Conservation (phyloP, 306 rosid genomes). For the Oemleria cerasiformis region DNA sequence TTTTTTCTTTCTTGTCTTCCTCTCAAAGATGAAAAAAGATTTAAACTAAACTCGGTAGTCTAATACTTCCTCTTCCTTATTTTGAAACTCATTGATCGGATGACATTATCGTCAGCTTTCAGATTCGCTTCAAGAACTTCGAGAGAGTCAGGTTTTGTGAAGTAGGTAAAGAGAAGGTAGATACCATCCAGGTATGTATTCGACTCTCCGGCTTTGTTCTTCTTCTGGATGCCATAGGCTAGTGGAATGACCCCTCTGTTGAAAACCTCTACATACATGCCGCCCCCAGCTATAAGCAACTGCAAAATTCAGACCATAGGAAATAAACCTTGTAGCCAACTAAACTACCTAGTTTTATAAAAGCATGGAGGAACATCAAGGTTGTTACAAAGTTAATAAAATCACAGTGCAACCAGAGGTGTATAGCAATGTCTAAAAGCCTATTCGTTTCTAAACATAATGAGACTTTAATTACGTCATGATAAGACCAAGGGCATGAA, state of each 20-base stretch:
- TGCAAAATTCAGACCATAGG: conserved; percentile 35
- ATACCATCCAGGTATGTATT: conserved; percentile 84
- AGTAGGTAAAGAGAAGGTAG: conserved; percentile 83
- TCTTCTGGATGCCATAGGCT: conserved; percentile 68
- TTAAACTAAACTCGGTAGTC: conserved; percentile 16
- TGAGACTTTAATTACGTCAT: neutral
- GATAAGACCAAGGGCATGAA: neutral
- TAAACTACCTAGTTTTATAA: conserved; percentile 7
- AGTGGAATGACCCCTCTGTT: conserved; percentile 88
- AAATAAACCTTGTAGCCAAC: conserved; percentile 13
- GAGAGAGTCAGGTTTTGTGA: conserved; percentile 71
- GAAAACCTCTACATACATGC: conserved; percentile 93
- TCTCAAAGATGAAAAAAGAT: conserved; percentile 19
- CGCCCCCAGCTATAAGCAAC: conserved; percentile 99
- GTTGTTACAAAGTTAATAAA: neutral
- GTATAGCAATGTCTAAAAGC: conserved; percentile 3
- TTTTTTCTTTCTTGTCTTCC: conserved; percentile 21
- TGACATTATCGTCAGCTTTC: conserved; percentile 58
- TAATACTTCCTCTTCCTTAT: conserved; percentile 70
- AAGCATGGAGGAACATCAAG: neutral
- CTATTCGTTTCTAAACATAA: neutral
- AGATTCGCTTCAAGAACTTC: conserved; percentile 48
- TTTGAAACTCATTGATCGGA: conserved; percentile 69
- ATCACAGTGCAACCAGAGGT: neutral
- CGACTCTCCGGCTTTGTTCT: conserved; percentile 85